Percentiles rank a stretch among this genome's conserved stretches.
Evolutionary conservation across 352 stramenopile genomes (phyloP).

Genomic region (Pelagophyceae sp.): DNA sequence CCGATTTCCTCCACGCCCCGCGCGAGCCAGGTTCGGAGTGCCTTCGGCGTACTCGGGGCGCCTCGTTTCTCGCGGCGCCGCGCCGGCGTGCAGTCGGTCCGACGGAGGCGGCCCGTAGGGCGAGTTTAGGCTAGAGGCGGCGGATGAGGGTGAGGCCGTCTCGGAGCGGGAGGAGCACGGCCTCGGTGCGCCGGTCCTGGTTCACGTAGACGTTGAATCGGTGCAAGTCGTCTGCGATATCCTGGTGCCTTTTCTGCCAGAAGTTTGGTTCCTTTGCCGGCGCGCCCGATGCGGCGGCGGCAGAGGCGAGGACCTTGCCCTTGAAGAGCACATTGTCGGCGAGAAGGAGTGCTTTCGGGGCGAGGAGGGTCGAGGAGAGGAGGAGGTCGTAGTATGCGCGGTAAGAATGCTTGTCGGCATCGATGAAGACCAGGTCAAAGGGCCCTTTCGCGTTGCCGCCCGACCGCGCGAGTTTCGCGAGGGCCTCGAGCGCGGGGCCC

Average conservation of each 20-base stretch:
- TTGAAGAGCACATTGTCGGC: slow-evolving; percentile 63
- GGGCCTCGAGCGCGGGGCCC: background rate
- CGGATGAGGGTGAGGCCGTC: slow-evolving; percentile 50
- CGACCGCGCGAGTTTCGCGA: too few species aligned
- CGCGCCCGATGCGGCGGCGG: slow-evolving; percentile 29
- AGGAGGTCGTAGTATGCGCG: slow-evolving; percentile 54
- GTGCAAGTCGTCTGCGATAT: too few species aligned
- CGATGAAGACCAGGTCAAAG: slow-evolving; percentile 65
- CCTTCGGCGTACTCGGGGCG: too few species aligned
- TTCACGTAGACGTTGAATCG: slow-evolving; percentile 55
- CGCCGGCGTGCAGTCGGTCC: too few species aligned
- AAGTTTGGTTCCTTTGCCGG: too few species aligned
- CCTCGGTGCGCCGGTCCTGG: slow-evolving; percentile 38
- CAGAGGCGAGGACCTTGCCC: too few species aligned
- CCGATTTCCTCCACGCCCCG: too few species aligned
- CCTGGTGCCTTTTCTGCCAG: too few species aligned
- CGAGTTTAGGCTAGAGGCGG: too few species aligned
- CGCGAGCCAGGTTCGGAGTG: too few species aligned
- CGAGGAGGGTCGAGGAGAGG: slow-evolving; percentile 43
- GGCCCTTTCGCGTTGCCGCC: slow-evolving; percentile 21
- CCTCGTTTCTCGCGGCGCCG: too few species aligned
- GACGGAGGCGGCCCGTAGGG: too few species aligned
- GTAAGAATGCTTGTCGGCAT: slow-evolving; percentile 64
- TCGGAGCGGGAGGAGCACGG: slow-evolving; percentile 55
- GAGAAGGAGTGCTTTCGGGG: slow-evolving; percentile 42